phyloP scores from a whole-genome alignment of 1,284 basidiomycete genomes.

The Ceraceosorus guamensis region DNA sequence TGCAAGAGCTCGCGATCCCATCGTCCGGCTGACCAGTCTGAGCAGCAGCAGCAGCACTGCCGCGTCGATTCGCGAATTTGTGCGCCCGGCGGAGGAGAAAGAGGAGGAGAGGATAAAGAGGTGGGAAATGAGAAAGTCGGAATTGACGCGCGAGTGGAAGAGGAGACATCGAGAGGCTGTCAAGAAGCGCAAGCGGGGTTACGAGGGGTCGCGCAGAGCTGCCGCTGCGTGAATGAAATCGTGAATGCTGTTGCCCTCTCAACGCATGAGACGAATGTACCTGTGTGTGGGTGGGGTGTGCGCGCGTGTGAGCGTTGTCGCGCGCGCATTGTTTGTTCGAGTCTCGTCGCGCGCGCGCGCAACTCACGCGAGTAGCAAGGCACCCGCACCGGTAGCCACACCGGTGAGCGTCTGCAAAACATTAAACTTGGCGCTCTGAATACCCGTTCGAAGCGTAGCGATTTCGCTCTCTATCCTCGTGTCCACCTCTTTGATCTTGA shows the following conservation, averaged over 20 bases:
- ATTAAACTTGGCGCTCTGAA: slow-evolving; percentile 79
- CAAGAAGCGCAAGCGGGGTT: slow-evolving; percentile 21
- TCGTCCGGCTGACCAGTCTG: not conserved
- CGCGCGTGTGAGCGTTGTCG: too few species aligned
- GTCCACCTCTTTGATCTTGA: slow-evolving; percentile 97
- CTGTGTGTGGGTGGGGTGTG: too few species aligned
- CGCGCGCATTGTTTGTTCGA: too few species aligned
- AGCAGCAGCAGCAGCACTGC: too few species aligned
- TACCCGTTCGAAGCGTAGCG: slow-evolving; percentile 75
- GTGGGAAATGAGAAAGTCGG: slow-evolving; percentile 22
- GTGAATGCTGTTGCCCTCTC: too few species aligned
- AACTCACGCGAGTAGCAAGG: slow-evolving; percentile 76
- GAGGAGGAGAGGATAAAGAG: slow-evolving; percentile 18
- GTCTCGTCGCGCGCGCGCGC: too few species aligned
- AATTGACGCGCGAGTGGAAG: slow-evolving; percentile 31
- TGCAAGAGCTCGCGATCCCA: not conserved
- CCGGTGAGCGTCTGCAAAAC: slow-evolving; percentile 37
- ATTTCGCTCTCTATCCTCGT: slow-evolving; percentile 96
- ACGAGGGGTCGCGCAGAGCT: too few species aligned
- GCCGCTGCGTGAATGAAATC: too few species aligned
- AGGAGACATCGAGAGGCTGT: slow-evolving; percentile 37
- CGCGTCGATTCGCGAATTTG: too few species aligned
- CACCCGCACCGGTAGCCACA: slow-evolving; percentile 75
- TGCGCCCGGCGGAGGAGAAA: too few species aligned
- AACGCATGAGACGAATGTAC: too few species aligned